Evolutionary conservation across 2,329 filamentous ascomycete species (phyloP), one percentile per base, ranked within the genome.

Genomic region (Fusarium continuum): DNA sequence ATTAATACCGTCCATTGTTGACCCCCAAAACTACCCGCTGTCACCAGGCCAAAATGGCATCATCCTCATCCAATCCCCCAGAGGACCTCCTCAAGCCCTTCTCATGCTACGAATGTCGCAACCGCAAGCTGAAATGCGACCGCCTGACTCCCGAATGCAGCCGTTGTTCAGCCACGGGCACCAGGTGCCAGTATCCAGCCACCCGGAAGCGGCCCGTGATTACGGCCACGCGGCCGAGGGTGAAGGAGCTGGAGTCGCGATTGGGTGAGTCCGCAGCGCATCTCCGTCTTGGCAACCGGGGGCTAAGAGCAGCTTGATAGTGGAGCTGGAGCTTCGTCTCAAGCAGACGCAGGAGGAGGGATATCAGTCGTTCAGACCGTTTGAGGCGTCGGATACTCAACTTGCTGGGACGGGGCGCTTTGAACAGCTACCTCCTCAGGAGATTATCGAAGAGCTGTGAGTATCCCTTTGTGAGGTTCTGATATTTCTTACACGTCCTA

Each of bases 41-140:
- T 20, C 35, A 14, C 16, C 46, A 11, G 23, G 13, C n/a, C n/a
- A n/a, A 8, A 16, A 70, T 70, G 67, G 39, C 55, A 1, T 66
- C 61, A 10, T 48, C 52, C 6, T 47, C 59, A 2, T 32, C 45
- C 14, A 25, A 32, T 1, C 25, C 49, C 0, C 50, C 26, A 1
- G 29, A 62, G 7, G 54, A 46, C 20, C 25, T 39, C 5, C 40
- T 40, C n/a, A 68, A 68, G 61, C 58, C 59, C 2, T 69, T 72
- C 14, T 71, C 70, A 1, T 74, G 73, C 45, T 65, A 55, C 13
- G 58, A 67, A 9, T 75, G 73, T 35, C 67, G 72, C 4, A 46
- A 29, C 16, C 65, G 70, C 26, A 75, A 75, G 45, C 50, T 73
- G 13, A 72, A 68, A 44, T 75, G 72, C 55, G 72, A 75, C 35